A percentile compares a stretch with the other conserved stretches of the same genome.
These are phyloP conservation scores for Calonectria montana DNA, from an alignment of 2,329 filamentous ascomycete species.

Conservation along the genomic window DNA sequence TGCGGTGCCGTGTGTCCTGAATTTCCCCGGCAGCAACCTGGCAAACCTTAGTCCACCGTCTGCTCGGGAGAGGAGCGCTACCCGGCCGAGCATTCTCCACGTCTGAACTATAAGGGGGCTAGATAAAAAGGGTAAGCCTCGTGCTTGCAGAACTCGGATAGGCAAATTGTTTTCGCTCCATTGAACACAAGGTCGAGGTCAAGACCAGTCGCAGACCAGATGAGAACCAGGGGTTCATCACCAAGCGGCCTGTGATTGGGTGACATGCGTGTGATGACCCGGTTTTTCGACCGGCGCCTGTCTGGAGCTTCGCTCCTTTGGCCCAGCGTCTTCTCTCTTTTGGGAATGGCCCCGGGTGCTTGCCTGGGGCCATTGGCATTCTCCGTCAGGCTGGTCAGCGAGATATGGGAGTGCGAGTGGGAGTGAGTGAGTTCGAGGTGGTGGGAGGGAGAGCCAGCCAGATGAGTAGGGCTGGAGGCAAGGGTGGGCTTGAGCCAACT, in stretches of 20 bases:
- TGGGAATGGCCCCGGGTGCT: background rate
- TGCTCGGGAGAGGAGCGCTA: slow-evolving; percentile 7
- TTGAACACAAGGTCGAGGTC: background rate
- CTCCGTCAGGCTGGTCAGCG: background rate
- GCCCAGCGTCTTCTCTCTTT: background rate
- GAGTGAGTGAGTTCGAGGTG: slow-evolving; percentile 14
- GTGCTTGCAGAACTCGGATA: slow-evolving; percentile 7
- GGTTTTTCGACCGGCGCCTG: background rate
- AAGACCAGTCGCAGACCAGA: background rate
- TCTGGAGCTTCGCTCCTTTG: slow-evolving; percentile 4
- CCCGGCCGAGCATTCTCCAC: slow-evolving; percentile 13
- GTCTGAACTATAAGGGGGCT: slow-evolving; percentile 1
- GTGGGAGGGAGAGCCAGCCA: background rate
- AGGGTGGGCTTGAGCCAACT: slow-evolving; percentile 18
- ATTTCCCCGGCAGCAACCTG: background rate
- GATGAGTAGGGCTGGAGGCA: background rate
- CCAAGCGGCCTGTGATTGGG: background rate
- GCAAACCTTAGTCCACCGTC: background rate
- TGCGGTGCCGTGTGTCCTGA: background rate
- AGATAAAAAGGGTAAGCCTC: slow-evolving; percentile 2
- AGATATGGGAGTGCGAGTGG: background rate
- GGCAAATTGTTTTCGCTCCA: slow-evolving; percentile 7
- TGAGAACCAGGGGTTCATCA: background rate
- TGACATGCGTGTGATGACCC: background rate
- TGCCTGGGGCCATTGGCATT: background rate